Percentiles rank a stretch among this genome's conserved stretches.
Evolutionary conservation across 2,329 filamentous ascomycete genomes (phyloP).

Genomic region (Zasmidium angulare): DNA sequence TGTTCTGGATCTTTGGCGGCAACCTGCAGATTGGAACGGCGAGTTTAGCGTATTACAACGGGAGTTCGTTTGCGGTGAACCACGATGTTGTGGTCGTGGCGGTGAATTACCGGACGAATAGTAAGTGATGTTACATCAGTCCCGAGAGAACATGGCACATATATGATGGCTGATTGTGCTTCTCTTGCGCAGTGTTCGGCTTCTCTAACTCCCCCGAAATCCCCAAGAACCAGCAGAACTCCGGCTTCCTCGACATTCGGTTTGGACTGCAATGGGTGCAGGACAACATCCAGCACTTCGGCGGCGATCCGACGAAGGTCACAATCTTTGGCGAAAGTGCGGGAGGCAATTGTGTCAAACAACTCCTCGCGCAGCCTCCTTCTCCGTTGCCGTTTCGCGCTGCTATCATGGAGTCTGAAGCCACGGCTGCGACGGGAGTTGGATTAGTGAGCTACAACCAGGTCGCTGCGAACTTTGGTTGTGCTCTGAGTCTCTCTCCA

Average conservation of each 20-base stretch:
- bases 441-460: conserved; percentile 12
- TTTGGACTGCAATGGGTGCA: conserved; percentile 39
- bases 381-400: conserved; percentile 21
- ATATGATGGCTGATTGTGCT: neutral
- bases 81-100: conserved; percentile 24
- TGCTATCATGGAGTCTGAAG: conserved; percentile 22
- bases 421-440: conserved; percentile 4
- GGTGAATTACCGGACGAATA: conserved; percentile 23
- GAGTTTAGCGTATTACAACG: conserved; percentile 20
- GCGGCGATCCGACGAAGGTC: conserved; percentile 51
- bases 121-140: neutral
- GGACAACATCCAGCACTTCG: conserved; percentile 51
- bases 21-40: conserved; percentile 19
- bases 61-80: conserved; percentile 19
- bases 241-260: conserved; percentile 35
- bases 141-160: too few species aligned
- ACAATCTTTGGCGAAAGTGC: conserved; percentile 23
- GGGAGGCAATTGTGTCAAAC: conserved; percentile 18
- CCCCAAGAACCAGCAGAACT: conserved; percentile 29
- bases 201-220: conserved; percentile 34
- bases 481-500: conserved; percentile 2
- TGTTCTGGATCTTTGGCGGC: conserved; percentile 24
- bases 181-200: conserved; percentile 17
- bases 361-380: conserved; percentile 20
- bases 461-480: conserved; percentile 18